Evolutionary conservation across 345 rosid species (phyloP).

Genomic region (Psidium guajava): DNA sequence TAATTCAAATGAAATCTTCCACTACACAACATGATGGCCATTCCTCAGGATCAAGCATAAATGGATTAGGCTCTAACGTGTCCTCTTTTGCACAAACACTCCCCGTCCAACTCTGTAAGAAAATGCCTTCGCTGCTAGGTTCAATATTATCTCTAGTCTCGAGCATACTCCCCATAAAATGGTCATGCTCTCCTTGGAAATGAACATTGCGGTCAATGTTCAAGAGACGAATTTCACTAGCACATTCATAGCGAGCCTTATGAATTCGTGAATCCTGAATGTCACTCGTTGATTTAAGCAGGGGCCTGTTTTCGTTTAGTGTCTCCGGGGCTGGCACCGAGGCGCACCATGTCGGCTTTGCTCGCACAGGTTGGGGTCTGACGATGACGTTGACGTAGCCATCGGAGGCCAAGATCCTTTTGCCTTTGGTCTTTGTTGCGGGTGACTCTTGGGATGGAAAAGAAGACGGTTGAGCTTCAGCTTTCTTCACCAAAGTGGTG

Average conservation of each 20-base stretch:
- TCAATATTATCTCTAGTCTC: background rate
- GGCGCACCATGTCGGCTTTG: slow-evolving; percentile 21
- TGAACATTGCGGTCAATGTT: background rate
- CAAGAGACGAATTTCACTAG: slow-evolving; percentile 5
- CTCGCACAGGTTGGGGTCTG: slow-evolving; percentile 12
- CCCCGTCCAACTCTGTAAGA: slow-evolving; percentile 9
- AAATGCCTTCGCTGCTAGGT: background rate
- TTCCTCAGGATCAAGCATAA: slow-evolving; percentile 21
- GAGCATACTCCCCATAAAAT: background rate
- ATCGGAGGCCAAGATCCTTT: background rate
- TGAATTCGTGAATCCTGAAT: background rate
- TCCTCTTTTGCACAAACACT: slow-evolving; percentile 5
- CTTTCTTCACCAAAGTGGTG: slow-evolving; percentile 36
- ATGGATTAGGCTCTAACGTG: slow-evolving; percentile 17
- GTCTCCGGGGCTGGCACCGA: background rate
- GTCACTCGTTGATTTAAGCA: background rate
- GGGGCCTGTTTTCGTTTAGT: background rate
- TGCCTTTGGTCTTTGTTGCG: background rate
- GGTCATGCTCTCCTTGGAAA: background rate
- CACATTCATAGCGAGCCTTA: background rate
- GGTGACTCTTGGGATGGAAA: background rate
- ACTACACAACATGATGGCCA: slow-evolving; percentile 11
- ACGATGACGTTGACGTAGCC: background rate
- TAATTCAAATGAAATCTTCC: background rate
- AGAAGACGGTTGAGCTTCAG: slow-evolving; percentile 1